Percentiles rank a stretch among this genome's conserved stretches.
phyloP scores from a whole-genome alignment of 2,329 filamentous ascomycete species.

The Trichoderma aggressivum region DNA sequence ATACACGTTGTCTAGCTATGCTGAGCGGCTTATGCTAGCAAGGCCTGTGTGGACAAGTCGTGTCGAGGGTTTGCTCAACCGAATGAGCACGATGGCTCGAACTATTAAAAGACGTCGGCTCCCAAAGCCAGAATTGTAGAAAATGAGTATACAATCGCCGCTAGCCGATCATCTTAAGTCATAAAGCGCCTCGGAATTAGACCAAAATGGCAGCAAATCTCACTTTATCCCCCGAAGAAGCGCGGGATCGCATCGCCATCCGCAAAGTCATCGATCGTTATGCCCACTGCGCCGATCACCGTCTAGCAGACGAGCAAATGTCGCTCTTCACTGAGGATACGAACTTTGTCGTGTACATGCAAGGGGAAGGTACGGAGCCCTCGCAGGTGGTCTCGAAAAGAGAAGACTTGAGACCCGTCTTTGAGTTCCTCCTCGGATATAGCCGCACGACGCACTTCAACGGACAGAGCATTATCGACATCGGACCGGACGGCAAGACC shows the following conservation, averaged over 20 bases:
- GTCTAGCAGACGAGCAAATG: slow-evolving; percentile 12
- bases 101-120: not conserved
- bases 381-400: not conserved
- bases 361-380: not conserved
- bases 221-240: not conserved
- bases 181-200: not conserved
- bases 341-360: slow-evolving; percentile 1
- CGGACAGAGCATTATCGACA: slow-evolving; percentile 12
- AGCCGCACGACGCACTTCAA: slow-evolving; percentile 10
- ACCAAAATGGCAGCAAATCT: not conserved
- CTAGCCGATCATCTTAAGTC: not conserved
- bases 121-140: not conserved
- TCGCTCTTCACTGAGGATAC: slow-evolving; percentile 1
- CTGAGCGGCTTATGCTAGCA: slow-evolving; percentile 1
- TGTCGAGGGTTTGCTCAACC: not conserved
- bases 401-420: slow-evolving; percentile 2
- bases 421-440: not conserved
- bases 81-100: not conserved
- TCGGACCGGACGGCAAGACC: not conserved
- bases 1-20: not conserved
- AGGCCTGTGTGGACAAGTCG: not conserved
- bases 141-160: not conserved
- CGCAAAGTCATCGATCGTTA: slow-evolving; percentile 10
- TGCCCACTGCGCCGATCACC: slow-evolving; percentile 12
- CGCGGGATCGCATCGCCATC: slow-evolving; percentile 7